Evolutionary conservation across 2,329 filamentous ascomycete genomes (phyloP).

Genomic region (Didymosphaeria variabile): DNA sequence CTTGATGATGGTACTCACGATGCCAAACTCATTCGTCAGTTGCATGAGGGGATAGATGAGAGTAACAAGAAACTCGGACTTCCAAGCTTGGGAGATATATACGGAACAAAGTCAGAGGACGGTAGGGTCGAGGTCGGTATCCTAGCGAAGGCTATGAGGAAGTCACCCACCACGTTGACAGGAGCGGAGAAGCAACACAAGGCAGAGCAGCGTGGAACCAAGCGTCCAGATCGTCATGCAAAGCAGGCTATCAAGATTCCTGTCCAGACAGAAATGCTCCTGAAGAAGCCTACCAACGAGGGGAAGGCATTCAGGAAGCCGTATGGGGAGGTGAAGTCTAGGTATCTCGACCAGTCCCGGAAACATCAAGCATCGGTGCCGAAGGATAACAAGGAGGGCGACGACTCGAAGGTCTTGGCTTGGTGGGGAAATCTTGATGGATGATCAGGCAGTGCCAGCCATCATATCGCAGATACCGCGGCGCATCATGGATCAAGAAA

Average conservation of each 20-base stretch:
- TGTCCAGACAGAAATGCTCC: background rate
- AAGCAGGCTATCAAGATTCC: background rate
- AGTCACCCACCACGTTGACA: background rate
- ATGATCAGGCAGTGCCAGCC: no score
- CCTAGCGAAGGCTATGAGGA: background rate
- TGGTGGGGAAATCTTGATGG: background rate
- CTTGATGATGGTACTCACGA: background rate
- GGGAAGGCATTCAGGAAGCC: background rate
- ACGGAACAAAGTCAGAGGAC: background rate
- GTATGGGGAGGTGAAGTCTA: background rate
- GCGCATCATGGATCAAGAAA: background rate
- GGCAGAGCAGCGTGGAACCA: background rate
- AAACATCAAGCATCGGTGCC: background rate
- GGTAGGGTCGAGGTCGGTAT: background rate
- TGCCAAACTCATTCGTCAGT: background rate
- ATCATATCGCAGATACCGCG: background rate
- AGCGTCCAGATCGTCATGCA: background rate
- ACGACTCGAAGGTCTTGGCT: background rate
- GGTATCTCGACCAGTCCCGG: background rate
- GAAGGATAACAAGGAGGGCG: background rate
- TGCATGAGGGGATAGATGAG: background rate
- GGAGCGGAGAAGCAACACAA: no score
- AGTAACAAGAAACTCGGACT: background rate
- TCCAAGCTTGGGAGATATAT: background rate
- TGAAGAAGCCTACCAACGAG: background rate